These are phyloP conservation scores for Fusarium robinianum DNA, from an alignment of 2,329 filamentous ascomycete genomes.

Conservation along the genomic window DNA sequence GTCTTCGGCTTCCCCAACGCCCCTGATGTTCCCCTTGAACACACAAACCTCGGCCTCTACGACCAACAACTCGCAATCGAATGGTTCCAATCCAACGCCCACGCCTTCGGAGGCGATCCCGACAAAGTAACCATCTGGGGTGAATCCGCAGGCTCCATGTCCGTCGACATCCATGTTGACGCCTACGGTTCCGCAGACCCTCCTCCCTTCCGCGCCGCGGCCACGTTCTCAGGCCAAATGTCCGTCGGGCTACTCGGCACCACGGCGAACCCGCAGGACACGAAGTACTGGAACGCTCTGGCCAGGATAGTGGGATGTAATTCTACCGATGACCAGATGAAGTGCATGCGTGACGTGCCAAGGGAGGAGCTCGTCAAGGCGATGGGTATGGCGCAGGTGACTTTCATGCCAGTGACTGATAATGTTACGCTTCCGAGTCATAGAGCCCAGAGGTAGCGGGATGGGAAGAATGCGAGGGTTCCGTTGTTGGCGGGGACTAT, in stretches of 20 bases:
- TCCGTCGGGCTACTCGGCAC: conserved; percentile 31
- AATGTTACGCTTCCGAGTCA: conserved; percentile 21
- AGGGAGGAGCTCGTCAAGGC: conserved; percentile 20
- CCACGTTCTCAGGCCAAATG: conserved; percentile 39
- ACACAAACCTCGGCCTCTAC: conserved; percentile 39
- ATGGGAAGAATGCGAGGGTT: conserved; percentile 22
- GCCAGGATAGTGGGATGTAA: conserved; percentile 24
- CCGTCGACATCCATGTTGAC: conserved; percentile 37
- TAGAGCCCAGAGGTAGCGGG: conserved; percentile 28
- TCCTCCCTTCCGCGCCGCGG: conserved; percentile 33
- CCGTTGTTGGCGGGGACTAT: conserved; percentile 35
- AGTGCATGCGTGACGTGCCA: conserved; percentile 29
- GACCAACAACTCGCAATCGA: conserved; percentile 37
- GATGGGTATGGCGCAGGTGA: conserved; percentile 5
- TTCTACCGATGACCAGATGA: conserved; percentile 7
- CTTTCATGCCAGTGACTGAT: conserved; percentile 26
- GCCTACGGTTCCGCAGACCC: conserved; percentile 16
- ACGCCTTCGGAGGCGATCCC: conserved; percentile 36
- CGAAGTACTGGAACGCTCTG: conserved; percentile 21
- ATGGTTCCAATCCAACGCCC: conserved; percentile 36
- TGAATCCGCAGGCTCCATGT: conserved; percentile 40
- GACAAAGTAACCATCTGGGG: conserved; percentile 37
- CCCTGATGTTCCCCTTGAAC: conserved; percentile 43
- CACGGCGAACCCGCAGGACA: conserved; percentile 5
- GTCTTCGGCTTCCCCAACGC: conserved; percentile 52